Base-by-base conservation (phyloP, 2,329 filamentous ascomycete species). In the Talaromyces amestolkiae region DNA sequence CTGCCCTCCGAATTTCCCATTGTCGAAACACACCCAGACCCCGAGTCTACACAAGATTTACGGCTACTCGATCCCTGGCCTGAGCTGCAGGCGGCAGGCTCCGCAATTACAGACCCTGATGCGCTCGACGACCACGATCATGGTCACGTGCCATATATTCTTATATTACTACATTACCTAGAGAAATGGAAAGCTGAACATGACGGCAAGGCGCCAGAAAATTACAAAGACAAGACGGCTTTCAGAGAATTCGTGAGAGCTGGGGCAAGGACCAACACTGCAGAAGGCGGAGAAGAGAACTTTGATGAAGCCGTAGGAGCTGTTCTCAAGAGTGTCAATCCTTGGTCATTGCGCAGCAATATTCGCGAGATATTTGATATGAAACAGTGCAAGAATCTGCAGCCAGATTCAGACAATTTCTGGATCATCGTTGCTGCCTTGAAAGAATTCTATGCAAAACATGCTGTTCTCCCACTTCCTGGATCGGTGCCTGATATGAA, bases 401-500 rank as follows among this genome's bases (percentile, higher is more conserved):
- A 74, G 9, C 66, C 69, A 3, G 66, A 79, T 66, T 85, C 84
- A 0, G 82, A 90, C 0, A 86, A 86, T 65, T 98, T 99, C 80
- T 99, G 96, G 95, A 79, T 93, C 67, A 94, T 97, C 70, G 91
- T 91, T 9, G 85, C 88, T 64, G 93, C 94, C 0, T 84, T 98
- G 64, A 88, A 88, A 67, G 74, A 84, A 22, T 99, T 99, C 77
- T 89, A 94, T 76, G 77, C 85, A 10, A 87, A 87, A 63, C 87
- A 97, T 74, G 80, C 84, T 8, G 84, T 89, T 33, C 84, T 99
- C 5, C 95, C 95, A 17, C 82, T 99, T 0, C 90, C 93, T 0
- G 96, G 95, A 13, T 88, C 90, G 3, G 82, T 99, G 1, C 95
- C 96, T 1, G 95, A 99, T 76, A 99, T 99, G 95, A 99, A 99